Conservation (phyloP, 495 filamentous ascomycete species). For the Chlorociboria aeruginascens region DNA sequence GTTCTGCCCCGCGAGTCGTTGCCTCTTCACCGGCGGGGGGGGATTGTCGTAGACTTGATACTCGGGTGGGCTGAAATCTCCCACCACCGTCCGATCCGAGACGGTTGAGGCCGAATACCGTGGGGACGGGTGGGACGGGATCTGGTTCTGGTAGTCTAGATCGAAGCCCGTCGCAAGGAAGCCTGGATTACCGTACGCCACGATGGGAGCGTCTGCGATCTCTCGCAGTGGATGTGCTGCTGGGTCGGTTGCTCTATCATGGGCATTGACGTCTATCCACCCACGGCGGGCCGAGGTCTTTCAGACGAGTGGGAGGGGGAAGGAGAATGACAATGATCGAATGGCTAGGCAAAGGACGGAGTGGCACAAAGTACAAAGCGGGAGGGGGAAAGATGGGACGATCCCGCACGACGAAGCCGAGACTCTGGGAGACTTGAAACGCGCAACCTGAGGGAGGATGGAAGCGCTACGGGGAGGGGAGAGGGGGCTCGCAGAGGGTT, state of each 20-base stretch:
- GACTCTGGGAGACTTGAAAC: too few species aligned
- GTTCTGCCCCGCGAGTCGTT: conserved; percentile 15
- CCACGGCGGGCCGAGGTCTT: not conserved
- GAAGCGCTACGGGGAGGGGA: too few species aligned
- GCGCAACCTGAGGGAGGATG: too few species aligned
- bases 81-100: conserved; percentile 13
- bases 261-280: conserved; percentile 11
- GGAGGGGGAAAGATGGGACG: not conserved
- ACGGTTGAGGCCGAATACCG: conserved; percentile 16
- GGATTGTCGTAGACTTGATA: conserved; percentile 6
- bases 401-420: too few species aligned
- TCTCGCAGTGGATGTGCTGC: conserved; percentile 10
- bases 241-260: not conserved
- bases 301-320: not conserved
- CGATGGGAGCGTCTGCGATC: conserved; percentile 18
- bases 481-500: too few species aligned
- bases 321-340: not conserved
- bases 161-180: conserved; percentile 16
- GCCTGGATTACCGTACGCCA: conserved; percentile 19
- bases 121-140: conserved; percentile 5
- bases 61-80: conserved; percentile 9
- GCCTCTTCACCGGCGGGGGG: conserved; percentile 17
- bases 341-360: not conserved
- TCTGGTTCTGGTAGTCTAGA: conserved; percentile 15
- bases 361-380: not conserved